Evolutionary conservation across 1,139 yeast species (phyloP), one percentile per base, ranked within the genome.

Genomic region (Tardiomyces digboiensis): DNA sequence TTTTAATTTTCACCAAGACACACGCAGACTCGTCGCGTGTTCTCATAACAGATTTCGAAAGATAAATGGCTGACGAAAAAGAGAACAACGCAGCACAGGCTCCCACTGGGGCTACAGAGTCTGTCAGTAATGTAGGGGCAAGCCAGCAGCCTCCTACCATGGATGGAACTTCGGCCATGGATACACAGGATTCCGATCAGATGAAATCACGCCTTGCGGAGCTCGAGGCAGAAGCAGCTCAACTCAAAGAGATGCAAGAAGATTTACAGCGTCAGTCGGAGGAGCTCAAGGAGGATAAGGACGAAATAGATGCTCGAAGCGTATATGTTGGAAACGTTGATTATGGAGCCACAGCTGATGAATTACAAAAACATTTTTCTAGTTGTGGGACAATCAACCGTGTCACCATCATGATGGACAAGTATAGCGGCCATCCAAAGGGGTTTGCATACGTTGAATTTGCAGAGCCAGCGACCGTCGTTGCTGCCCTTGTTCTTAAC

Each of bases 301-400:
- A 72, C 45, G 81, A 76, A 44, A 68, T 78, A 21, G 97, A 89
- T 61, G 74, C 86, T 2, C 74, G 93, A 48, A 83, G 95, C 1
- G 74, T 89, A 21, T 89, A 83, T 61, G 86, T 89, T 19, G 95
- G 96, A 18, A 87, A 87, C 57, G 93, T 89, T 20, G 94, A 86
- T 56, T 82, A 81, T 56, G 82, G 77, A 12, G 67, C 89, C 2
- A 76, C 89, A 3, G 95, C 96, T 8, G 79, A 81, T 50, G 91
- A 84, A 56, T 70, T 89, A 37, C 93, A 87, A 59, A 79, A 81
- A 44, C 85, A 82, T 53, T 87, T 89, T 63, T 74, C 78, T 42
- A 64, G 75, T 8, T 80, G 83, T 46, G 97, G 97, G 1, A 72
- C 75, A 2, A 85, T 89, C 41, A 82, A 86, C 55, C 72, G 97